Evolutionary conservation across 192 early-diverging fungal species (phyloP).

Genomic region (Gaertneriomyces sp.): DNA sequence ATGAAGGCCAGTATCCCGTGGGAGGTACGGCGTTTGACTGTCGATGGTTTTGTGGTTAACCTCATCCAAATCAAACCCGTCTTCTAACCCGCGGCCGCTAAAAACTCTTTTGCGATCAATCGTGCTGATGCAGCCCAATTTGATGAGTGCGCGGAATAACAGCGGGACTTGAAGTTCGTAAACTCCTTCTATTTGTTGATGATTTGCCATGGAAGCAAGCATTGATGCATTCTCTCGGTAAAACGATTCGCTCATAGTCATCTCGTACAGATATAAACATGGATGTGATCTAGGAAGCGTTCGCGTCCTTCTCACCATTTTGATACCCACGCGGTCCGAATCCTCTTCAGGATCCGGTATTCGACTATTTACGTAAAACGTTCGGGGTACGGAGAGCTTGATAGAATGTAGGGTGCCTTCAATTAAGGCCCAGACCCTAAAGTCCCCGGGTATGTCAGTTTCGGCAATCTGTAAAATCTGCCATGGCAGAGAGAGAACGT

Average conservation of each 20-base stretch:
- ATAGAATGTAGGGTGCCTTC: slow-evolving; percentile 67
- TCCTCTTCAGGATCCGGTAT: slow-evolving; percentile 50
- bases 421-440: slow-evolving; percentile 79
- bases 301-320: slow-evolving; percentile 32
- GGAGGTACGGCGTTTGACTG: slow-evolving; percentile 35
- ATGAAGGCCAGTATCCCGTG: slow-evolving; percentile 37
- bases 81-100: slow-evolving; percentile 31
- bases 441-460: slow-evolving; percentile 82
- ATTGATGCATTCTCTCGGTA: slow-evolving; percentile 70
- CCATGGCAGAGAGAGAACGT: slow-evolving; percentile 68
- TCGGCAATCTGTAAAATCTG: slow-evolving; percentile 82
- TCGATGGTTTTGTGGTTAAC: slow-evolving; percentile 30
- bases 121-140: slow-evolving; percentile 62
- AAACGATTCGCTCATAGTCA: slow-evolving; percentile 75
- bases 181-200: slow-evolving; percentile 85
- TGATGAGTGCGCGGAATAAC: slow-evolving; percentile 74
- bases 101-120: slow-evolving; percentile 26
- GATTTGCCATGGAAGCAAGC: slow-evolving; percentile 76
- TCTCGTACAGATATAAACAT: slow-evolving; percentile 70
- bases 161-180: slow-evolving; percentile 90
- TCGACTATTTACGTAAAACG: slow-evolving; percentile 78
- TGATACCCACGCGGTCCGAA: slow-evolving; percentile 23
- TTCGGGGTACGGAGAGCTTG: slow-evolving; percentile 72
- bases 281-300: slow-evolving; percentile 77
- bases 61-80: slow-evolving; percentile 42